Evolutionary conservation across 1,284 basidiomycete genomes (phyloP).

Genomic region (Agroathelia rolfsii): DNA sequence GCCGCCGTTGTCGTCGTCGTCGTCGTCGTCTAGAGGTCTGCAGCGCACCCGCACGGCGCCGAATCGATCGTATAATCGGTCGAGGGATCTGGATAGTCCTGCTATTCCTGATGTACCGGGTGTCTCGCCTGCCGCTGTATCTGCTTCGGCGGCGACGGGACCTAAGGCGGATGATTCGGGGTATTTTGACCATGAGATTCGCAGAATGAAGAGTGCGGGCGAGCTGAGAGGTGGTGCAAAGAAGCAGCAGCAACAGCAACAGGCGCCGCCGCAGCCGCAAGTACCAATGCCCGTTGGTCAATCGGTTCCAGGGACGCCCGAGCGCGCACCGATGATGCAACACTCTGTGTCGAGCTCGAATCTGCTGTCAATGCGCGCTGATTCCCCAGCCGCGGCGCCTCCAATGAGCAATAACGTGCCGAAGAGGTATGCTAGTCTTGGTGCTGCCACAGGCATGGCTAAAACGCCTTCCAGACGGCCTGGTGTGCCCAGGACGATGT

Average conservation of each 20-base stretch:
- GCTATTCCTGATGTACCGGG: conserved; percentile 12
- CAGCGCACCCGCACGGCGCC: conserved; percentile 63
- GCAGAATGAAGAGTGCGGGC: conserved; percentile 83
- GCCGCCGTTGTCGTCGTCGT: too few species aligned
- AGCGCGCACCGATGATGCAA: conserved; percentile 38
- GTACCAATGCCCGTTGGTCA: conserved; percentile 15
- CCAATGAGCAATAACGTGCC: conserved; percentile 22
- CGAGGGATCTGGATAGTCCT: conserved; percentile 21
- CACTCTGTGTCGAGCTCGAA: conserved; percentile 58
- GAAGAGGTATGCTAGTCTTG: conserved; percentile 61
- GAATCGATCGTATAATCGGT: conserved; percentile 44
- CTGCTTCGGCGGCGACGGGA: too few species aligned
- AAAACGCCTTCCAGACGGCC: conserved; percentile 27
- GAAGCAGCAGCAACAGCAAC: too few species aligned
- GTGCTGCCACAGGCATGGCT: conserved; percentile 32
- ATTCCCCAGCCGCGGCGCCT: conserved; percentile 24
- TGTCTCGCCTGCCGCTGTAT: conserved; percentile 13
- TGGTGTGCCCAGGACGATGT: conserved; percentile 41
- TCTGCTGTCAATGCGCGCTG: conserved; percentile 32
- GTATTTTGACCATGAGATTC: conserved; percentile 47
- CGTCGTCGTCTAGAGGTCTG: conserved; percentile 33
- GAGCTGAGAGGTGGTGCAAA: conserved; percentile 50
- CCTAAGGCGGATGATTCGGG: conserved; percentile 28
- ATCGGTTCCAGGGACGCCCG: conserved; percentile 27
- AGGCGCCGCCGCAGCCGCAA: conserved; percentile 9